A percentile compares a stretch with the other conserved stretches of the same genome.
Evolutionary conservation across 176 grass and related monocot genomes (phyloP).

Genomic region (Zoysia japonica): DNA sequence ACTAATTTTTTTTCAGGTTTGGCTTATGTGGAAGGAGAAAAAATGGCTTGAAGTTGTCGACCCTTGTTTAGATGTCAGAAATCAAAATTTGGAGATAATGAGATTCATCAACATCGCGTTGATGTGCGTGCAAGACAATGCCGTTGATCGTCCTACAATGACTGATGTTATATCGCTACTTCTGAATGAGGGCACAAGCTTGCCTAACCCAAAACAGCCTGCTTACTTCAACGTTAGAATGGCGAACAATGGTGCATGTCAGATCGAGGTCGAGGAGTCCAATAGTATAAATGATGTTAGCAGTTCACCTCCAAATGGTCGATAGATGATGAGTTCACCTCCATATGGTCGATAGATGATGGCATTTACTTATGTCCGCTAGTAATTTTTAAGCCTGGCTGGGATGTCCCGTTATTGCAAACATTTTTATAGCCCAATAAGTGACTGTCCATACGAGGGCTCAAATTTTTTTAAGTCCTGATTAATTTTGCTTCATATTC

Average conservation of each 20-base stretch:
- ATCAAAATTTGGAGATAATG: slow-evolving; percentile 19
- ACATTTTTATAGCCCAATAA: too few species aligned
- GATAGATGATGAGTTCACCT: background rate
- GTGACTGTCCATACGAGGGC: too few species aligned
- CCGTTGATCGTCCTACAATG: slow-evolving; percentile 23
- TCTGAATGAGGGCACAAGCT: background rate
- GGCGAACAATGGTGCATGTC: background rate
- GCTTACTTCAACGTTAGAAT: slow-evolving; percentile 6
- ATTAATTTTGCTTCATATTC: too few species aligned
- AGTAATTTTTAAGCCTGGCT: too few species aligned
- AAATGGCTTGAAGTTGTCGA: slow-evolving; percentile 28
- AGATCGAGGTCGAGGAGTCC: background rate
- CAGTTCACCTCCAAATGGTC: background rate
- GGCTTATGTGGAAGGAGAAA: slow-evolving; percentile 10
- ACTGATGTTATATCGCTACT: background rate
- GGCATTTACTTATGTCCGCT: too few species aligned
- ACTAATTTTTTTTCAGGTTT: background rate
- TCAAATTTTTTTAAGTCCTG: too few species aligned
- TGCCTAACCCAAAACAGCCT: slow-evolving; percentile 17
- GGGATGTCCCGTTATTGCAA: too few species aligned
- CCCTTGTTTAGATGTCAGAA: slow-evolving; percentile 1
- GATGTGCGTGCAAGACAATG: slow-evolving; percentile 28
- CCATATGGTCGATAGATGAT: too few species aligned
- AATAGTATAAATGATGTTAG: background rate
- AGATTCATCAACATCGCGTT: slow-evolving; percentile 28